phyloP scores from a whole-genome alignment of 2,329 filamentous ascomycete genomes.

The Amauroascus niger region DNA sequence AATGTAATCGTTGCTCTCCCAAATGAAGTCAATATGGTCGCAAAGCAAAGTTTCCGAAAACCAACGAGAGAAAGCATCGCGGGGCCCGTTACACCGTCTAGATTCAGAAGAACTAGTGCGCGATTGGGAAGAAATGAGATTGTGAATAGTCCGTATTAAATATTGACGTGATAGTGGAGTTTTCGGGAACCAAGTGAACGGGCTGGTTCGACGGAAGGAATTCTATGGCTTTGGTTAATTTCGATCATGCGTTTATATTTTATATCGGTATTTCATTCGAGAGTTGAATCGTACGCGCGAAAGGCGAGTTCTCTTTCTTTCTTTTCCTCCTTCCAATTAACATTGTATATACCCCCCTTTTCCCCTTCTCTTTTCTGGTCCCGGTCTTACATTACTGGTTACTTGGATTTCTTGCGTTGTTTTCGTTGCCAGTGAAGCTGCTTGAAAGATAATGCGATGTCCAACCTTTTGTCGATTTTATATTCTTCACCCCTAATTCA shows the following conservation, averaged over 20 bases:
- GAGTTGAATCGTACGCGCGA: neutral
- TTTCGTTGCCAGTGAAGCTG: neutral
- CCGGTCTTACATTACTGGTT: neutral
- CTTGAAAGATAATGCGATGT: too few species aligned
- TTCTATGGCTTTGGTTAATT: neutral
- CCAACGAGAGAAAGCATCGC: conserved; percentile 92
- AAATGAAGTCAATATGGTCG: conserved; percentile 97
- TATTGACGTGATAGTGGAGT: neutral
- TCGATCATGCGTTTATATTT: neutral
- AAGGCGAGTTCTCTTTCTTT: neutral
- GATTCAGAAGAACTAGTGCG: conserved; percentile 40
- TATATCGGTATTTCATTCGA: neutral
- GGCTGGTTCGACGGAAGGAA: neutral
- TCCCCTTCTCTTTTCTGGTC: neutral
- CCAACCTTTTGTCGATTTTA: too few species aligned
- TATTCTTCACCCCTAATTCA: too few species aligned
- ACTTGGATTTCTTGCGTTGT: neutral
- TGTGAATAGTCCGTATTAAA: conserved; percentile 60
- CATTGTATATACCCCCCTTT: conserved; percentile 2
- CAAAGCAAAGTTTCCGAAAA: conserved; percentile 70
- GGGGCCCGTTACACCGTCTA: conserved; percentile 41
- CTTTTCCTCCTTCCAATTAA: neutral
- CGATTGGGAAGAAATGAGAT: conserved; percentile 56
- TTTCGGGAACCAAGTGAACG: neutral
- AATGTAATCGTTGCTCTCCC: conserved; percentile 95